A percentile compares a stretch with the other conserved stretches of the same genome.
These are phyloP conservation scores for Boletus sp. DNA, from an alignment of 1,284 basidiomycete species.

Conservation along the genomic window DNA sequence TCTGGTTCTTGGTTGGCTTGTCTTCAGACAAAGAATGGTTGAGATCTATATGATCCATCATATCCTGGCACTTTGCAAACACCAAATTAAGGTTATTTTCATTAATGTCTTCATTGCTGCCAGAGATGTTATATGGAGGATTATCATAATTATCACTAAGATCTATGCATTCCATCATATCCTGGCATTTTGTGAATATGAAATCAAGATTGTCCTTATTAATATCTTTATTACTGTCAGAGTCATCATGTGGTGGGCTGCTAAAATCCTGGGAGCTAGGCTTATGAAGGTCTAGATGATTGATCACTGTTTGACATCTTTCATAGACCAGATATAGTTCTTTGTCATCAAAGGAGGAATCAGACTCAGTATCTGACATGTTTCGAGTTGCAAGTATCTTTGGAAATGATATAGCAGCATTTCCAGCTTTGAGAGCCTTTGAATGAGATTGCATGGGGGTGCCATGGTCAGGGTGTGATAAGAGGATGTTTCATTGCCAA, in stretches of 20 bases:
- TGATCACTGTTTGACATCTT: neutral
- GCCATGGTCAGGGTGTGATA: neutral
- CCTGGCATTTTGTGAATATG: too few relatives aligned
- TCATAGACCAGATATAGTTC: neutral
- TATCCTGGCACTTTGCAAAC: neutral
- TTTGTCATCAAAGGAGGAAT: neutral
- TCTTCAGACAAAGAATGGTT: neutral
- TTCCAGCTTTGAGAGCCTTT: neutral
- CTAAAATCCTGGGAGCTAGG: neutral
- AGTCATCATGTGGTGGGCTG: too few relatives aligned
- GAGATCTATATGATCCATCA: neutral
- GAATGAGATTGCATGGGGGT: neutral
- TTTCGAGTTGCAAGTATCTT: neutral
- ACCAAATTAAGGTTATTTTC: neutral
- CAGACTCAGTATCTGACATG: neutral
- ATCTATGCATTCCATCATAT: too few relatives aligned
- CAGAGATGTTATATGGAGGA: neutral
- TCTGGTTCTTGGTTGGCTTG: neutral
- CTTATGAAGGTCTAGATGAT: neutral
- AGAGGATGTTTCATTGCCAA: neutral
- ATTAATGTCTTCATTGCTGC: neutral
- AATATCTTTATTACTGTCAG: too few relatives aligned
- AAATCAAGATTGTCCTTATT: too few relatives aligned
- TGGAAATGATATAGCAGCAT: neutral
- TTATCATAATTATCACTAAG: neutral